phyloP scores from a whole-genome alignment of 306 rosid genomes.

The Prunus armeniaca region DNA sequence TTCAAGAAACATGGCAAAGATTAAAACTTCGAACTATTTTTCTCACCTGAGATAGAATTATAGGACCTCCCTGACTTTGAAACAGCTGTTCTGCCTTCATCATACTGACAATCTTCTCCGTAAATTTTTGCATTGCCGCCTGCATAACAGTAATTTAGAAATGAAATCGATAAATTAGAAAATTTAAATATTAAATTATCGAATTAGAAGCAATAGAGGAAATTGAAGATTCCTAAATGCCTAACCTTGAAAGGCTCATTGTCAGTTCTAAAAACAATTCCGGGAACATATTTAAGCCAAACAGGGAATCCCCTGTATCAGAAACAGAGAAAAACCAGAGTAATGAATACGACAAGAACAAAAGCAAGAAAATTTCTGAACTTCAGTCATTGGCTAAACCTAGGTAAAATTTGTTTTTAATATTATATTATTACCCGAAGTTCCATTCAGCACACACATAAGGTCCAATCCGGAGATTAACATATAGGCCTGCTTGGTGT shows the following conservation, averaged over 20 bases:
- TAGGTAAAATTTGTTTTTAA: no score
- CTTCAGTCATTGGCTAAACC: no score
- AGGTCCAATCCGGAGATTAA: conserved; percentile 96
- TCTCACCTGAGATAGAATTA: conserved; percentile 78
- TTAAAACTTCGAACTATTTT: not conserved
- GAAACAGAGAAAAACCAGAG: conserved; percentile 40
- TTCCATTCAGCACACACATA: conserved; percentile 94
- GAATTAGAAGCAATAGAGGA: not conserved
- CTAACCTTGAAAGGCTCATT: conserved; percentile 87
- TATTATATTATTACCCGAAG: conserved; percentile 63
- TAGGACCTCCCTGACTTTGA: conserved; percentile 93
- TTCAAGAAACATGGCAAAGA: conserved; percentile 17
- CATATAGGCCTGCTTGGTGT: conserved; percentile 86
- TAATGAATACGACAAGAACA: conserved; percentile 9
- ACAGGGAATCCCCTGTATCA: conserved; percentile 87
- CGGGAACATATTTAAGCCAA: conserved; percentile 91
- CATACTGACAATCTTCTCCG: conserved; percentile 68
- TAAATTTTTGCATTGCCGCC: conserved; percentile 88
- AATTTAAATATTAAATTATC: not conserved
- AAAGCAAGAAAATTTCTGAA: not conserved
- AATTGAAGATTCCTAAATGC: not conserved
- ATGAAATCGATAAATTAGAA: not conserved
- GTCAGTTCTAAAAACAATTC: conserved; percentile 83
- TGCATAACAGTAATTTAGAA: conserved; percentile 26
- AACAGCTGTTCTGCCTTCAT: conserved; percentile 85